Base-by-base conservation (phyloP, 2,329 filamentous ascomycete species). In the Penicillium sp. region DNA sequence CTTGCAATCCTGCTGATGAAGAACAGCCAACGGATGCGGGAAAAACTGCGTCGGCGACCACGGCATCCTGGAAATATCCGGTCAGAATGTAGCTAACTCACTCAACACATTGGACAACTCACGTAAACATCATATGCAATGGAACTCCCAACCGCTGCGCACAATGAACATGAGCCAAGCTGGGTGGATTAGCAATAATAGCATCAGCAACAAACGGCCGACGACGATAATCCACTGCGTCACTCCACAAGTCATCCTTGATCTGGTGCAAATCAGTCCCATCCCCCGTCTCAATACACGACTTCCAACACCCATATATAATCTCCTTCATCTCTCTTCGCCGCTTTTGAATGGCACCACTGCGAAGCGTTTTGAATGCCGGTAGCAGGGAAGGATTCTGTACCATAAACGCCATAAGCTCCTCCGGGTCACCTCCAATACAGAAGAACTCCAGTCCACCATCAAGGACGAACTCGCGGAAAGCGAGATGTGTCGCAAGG, bases 341-440 rank as follows among this genome's bases (percentile, higher is more conserved):
- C 29, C 88, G 78, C 67, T 85, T 87, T 39, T 81, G 84, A 41
- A 95, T 82, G 64, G 93, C 89, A 11, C 89, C 89, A 53, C 80
- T 87, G 52, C 83, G 83, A 45, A 95, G 71, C 0, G 87, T 84
- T 40, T 89, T 84, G 41, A 92, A 80, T 0, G 86, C 86, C 2
- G 89, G 89, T 82, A 95, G 88, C 18, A 95, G 75, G 0, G 88
- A 88, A 0, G 89, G 88, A 58, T 93, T 87, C 68, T 91, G 91
- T 41, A 93, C 89, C 89, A 93, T 93, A 62, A 91, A 93, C 1
- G 89, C 87, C 87, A 89, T 90, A 37, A 89, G 75, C 60, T 87
- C 81, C 1, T 82, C 79, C 1, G 87, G 87, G 64, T 89, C 85
- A 3, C 86, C 87, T 14, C 86, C 86, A 41, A 89, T 87, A 54